Percentiles rank a stretch among this genome's conserved stretches.
Evolutionary conservation across 495 filamentous ascomycete genomes (phyloP).

Genomic region (Lasiosphaeria ovina): DNA sequence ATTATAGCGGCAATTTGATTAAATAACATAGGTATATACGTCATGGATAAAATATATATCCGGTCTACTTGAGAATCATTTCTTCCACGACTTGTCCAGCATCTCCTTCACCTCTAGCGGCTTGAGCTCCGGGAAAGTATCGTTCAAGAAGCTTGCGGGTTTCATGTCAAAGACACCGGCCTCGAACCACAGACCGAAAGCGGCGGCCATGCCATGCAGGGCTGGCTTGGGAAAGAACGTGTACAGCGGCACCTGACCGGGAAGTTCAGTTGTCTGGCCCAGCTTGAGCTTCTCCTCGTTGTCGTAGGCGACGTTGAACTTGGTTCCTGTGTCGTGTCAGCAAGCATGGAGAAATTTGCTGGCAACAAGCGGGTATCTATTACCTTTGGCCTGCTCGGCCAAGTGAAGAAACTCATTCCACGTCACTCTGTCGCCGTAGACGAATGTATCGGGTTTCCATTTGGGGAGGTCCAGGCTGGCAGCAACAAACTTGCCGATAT

Average conservation of each 20-base stretch:
- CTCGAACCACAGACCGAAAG: constrained; percentile 32
- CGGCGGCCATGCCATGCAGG: constrained; percentile 29
- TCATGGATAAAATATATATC: too few relatives aligned
- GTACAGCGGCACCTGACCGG: constrained; percentile 33
- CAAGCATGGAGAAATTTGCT: too few relatives aligned
- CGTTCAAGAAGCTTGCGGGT: constrained; percentile 31
- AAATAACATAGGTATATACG: too few relatives aligned
- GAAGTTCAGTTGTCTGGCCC: constrained; percentile 49
- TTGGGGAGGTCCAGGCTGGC: constrained; percentile 43
- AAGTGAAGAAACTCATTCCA: constrained; percentile 46
- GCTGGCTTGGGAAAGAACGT: constrained; percentile 34
- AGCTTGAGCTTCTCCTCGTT: constrained; percentile 41
- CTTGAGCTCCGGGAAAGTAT: constrained; percentile 37
- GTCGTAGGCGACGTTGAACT: constrained; percentile 52
- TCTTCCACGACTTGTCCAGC: not conserved
- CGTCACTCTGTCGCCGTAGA: constrained; percentile 48
- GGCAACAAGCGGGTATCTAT: constrained; percentile 2
- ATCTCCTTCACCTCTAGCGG: constrained; percentile 29
- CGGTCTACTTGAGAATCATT: too few relatives aligned
- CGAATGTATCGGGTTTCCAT: constrained; percentile 43
- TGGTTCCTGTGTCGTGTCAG: constrained; percentile 33
- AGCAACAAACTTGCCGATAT: constrained; percentile 51
- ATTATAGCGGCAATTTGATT: too few relatives aligned
- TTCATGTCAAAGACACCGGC: constrained; percentile 28
- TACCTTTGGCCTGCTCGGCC: constrained; percentile 48